These are phyloP conservation scores for Thalia dealbata DNA, from an alignment of 176 grass and related monocot species.

Conservation along the genomic window DNA sequence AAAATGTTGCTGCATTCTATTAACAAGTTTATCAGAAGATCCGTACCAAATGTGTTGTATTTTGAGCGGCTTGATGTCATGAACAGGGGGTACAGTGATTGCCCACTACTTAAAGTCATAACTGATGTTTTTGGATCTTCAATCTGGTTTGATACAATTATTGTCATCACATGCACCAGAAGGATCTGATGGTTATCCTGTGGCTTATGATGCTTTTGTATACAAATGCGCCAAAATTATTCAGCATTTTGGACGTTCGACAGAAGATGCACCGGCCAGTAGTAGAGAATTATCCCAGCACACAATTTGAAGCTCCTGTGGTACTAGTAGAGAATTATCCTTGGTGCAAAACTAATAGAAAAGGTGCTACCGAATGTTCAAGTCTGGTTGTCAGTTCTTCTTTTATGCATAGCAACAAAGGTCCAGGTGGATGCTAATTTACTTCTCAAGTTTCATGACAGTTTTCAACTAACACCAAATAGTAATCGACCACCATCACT, in stretches of 20 bases:
- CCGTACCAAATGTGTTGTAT: slow-evolving; percentile 67
- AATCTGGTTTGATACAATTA: slow-evolving; percentile 82
- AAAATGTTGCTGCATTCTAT: slow-evolving; percentile 62
- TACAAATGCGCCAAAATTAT: slow-evolving; percentile 48
- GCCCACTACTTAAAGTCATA: slow-evolving; percentile 67
- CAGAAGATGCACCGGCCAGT: no score
- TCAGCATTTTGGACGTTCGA: slow-evolving; percentile 46
- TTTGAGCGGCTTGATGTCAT: slow-evolving; percentile 67
- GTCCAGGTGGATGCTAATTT: slow-evolving; percentile 64
- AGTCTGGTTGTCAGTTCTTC: slow-evolving; percentile 54
- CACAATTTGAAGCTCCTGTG: slow-evolving; percentile 64
- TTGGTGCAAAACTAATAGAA: slow-evolving; percentile 51
- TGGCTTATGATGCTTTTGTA: slow-evolving; percentile 63
- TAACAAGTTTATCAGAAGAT: slow-evolving; percentile 58
- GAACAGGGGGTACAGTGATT: slow-evolving; percentile 48
- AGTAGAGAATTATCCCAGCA: slow-evolving; percentile 45
- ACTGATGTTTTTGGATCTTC: slow-evolving; percentile 78
- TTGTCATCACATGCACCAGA: slow-evolving; percentile 61
- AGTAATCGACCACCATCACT: slow-evolving; percentile 58
- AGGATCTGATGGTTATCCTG: slow-evolving; percentile 77
- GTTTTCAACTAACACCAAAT: slow-evolving; percentile 55
- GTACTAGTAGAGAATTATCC: slow-evolving; percentile 67
- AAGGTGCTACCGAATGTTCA: slow-evolving; percentile 65
- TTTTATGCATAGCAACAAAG: slow-evolving; percentile 77
- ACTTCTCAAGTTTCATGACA: slow-evolving; percentile 84